Evolutionary conservation across 2,329 filamentous ascomycete species (phyloP), one percentile per base, ranked within the genome.

Genomic region (Epichloe sylvatica): DNA sequence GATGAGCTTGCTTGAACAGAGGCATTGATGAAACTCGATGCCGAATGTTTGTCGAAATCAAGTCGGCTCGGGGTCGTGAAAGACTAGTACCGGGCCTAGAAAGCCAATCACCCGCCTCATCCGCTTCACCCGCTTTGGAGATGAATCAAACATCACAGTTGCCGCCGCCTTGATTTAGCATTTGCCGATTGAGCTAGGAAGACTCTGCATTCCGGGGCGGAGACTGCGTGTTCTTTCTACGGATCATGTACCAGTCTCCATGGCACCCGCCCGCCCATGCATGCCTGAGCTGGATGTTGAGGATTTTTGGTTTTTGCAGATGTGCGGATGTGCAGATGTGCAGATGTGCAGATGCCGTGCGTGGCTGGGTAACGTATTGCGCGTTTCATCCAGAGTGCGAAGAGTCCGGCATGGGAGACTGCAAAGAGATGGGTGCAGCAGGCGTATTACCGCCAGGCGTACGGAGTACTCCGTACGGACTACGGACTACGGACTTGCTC

Each of bases 41-140:
- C 23, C 23, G 23, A 23, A 23, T 11, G 37, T 38, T 15, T 38
- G 37, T 21, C 8, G 25, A 9, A 30, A 1, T 4, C 11, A 3
- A 43, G 9, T 52, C 52, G 60, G 62, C 58, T 62, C 59, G 60
- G 36, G 45, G 35, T 36, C 19, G 15, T 19, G 44, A 30, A 45
- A 21, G 44, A n/a, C 44, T 33, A 37, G 37, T 45, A n/a, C n/a
- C 8, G 33, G 15, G 30, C 33, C 3, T 6, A 12, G 25, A 36
- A 43, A 44, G 35, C 35, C 34, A 9, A 23, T 45, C 36, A 13
- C n/a, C 30, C 43, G 33, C 30, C 21, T 23, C 19, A 19, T 3
- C 19, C 19, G 19, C 19, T 3, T 19, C 36, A 13, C n/a, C 30
- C 33, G 33, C 30, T 35, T 15, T 35, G 33, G 43, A 21, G 30